Evolutionary conservation across 345 rosid species (phyloP), one percentile per base, ranked within the genome.

Genomic region (Zanthoxylum bungeanum): DNA sequence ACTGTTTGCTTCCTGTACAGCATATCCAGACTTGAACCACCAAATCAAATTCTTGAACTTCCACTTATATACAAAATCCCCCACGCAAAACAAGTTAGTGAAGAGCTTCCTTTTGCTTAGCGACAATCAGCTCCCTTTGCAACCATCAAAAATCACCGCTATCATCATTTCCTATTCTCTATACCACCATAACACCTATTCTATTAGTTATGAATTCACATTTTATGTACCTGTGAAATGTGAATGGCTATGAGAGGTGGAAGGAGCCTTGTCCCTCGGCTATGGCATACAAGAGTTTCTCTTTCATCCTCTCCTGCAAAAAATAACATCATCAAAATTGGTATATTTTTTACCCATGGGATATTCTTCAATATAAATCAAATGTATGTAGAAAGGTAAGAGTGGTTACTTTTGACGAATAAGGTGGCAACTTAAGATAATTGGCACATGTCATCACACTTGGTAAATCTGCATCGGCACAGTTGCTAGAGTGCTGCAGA

Each of bases 381-480:
- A 69, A 37, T 27, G 8, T 7, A 72, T 22, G 71, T 42, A 55
- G 31, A 19, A 25, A 28, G 68, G 51, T 6, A 58, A 76, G 81
- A 46, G 58, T 53, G 27, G 40, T 83, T 81, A 92, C 98, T 76
- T 94, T 94, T 46, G 97, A 85, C 68, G 97, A 84, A 76, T 92
- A 94, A 60, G 97, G 91, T 2, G 98, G 98, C 69, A 94, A 82
- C 86, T 94, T 94, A 75, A 94, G 86, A 74, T 94, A 94, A 83
- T 94, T 94, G 70, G 97, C 98, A 70, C 97, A 92, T 42, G 98
- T 94, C 98, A 92, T 94, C 81, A 94, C 98, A 47, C 98, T 92
- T 39, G 97, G 98, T 60, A 94, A 79, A 82, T 92, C 98, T 2
- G 79, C 79, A 75, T 94, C 95, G 1, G 83, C 88, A 52, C 78